Evolutionary conservation across 2,329 filamentous ascomycete genomes (phyloP).

Genomic region (Beauveria sp.): DNA sequence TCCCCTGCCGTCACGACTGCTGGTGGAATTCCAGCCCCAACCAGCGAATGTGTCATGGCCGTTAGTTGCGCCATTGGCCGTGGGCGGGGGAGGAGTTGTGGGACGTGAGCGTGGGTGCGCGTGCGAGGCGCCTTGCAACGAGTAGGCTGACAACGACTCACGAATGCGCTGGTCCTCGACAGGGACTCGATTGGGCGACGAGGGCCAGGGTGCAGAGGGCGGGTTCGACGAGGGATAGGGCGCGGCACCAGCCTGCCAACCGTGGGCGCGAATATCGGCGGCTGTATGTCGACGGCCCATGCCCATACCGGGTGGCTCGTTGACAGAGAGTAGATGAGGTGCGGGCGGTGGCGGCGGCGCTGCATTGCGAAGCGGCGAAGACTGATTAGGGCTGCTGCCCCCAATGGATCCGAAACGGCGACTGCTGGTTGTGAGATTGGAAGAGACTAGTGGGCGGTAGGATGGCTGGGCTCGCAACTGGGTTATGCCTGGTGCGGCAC

Average conservation of each 20-base stretch:
- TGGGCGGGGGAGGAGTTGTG: constrained; percentile 43
- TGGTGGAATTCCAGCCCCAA: constrained; percentile 49
- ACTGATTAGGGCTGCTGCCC: constrained; percentile 58
- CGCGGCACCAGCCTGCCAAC: constrained; percentile 59
- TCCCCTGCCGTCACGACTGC: constrained; percentile 41
- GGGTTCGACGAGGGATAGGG: constrained; percentile 55
- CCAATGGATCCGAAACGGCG: constrained; percentile 82
- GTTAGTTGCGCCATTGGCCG: constrained; percentile 34
- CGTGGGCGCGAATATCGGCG: constrained; percentile 87
- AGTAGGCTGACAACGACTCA: constrained; percentile 50
- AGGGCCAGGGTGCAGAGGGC: constrained; percentile 43
- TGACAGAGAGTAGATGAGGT: constrained; percentile 58
- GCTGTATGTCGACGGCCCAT: constrained; percentile 83
- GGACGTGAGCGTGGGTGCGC: constrained; percentile 42
- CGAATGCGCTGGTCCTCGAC: constrained; percentile 48
- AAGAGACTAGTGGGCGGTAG: constrained; percentile 70
- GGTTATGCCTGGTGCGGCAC: constrained; percentile 60
- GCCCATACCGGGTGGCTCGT: constrained; percentile 57
- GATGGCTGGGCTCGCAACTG: constrained; percentile 53
- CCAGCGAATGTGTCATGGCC: constrained; percentile 40
- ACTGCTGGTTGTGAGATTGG: constrained; percentile 72
- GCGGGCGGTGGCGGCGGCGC: constrained; percentile 55
- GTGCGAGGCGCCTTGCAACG: constrained; percentile 38
- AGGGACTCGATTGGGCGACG: constrained; percentile 43
- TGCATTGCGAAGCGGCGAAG: constrained; percentile 66